Evolutionary conservation across 768 basidiomycete species (phyloP), one percentile per base, ranked within the genome.

Genomic region (Mycena olivaceomarginata): DNA sequence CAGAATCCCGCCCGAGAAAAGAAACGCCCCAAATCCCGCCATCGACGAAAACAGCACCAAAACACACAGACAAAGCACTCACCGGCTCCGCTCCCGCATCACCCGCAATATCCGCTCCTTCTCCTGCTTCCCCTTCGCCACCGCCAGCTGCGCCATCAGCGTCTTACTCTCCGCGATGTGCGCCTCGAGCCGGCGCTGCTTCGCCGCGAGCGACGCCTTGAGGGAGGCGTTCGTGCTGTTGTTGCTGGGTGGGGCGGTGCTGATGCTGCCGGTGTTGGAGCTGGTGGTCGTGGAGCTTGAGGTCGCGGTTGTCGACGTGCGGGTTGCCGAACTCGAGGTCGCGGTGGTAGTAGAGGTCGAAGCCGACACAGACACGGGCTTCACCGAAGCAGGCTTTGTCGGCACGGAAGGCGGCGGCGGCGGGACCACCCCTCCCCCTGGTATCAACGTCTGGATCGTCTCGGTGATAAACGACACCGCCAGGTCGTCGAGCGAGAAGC

Each of bases 391-490:
- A 3, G 31, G 2, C 31, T 2, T 31, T 3, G 31, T 31, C 31
- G 31, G 31, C 31, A 4, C 31, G 2, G 31, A 4, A 31, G 45
- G 67, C 37, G 48, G 72, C 15, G 51, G 77, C 37, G 57, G 71
- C 3, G 57, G 37, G 46, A n/a, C 1, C 64, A 6, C 15, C 45
- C n/a, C 46, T 22, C 5, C 80, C 25, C 25, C 81, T 7, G 87
- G 82, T 70, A 87, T 85, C 59, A 85, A 82, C 12, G 86, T 87
- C 82, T 91, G 88, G 51, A 93, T 90, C 18, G 91, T 88, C 83
- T 92, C 90, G 0, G 89, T 87, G 73, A 93, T 93, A 78, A 93
- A 91, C 0, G 91, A 91, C 64, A 88, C 86, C 0, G 92, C 92
- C 45, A 93, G 83, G 64, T 91, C 89, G 51, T 92, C 91, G 46